These are phyloP conservation scores for Dactylorhiza incarnata DNA, from an alignment of 106 monocot species.

Conservation along the genomic window DNA sequence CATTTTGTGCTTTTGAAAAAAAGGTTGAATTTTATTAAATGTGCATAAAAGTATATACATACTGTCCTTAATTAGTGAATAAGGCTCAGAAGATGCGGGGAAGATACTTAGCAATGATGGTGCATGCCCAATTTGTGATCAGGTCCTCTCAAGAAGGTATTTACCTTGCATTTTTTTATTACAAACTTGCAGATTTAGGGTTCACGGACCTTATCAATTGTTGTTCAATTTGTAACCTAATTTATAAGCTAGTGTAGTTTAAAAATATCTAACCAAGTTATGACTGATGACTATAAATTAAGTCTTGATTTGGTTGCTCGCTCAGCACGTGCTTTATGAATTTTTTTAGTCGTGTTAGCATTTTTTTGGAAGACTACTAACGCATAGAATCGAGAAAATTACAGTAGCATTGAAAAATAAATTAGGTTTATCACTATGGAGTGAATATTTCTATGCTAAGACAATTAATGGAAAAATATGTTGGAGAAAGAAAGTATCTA, in stretches of 20 bases:
- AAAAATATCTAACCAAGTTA: not conserved
- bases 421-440: too few relatives aligned
- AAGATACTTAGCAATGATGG: constrained; percentile 91
- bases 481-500: too few relatives aligned
- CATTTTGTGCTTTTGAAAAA: constrained; percentile 11
- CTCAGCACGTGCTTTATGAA: not conserved
- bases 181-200: not conserved
- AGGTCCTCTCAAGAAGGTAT: constrained; percentile 93
- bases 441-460: too few relatives aligned
- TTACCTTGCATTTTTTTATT: not conserved
- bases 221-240: not conserved
- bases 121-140: constrained; percentile 93
- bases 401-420: too few relatives aligned
- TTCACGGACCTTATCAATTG: not conserved
- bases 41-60: not conserved
- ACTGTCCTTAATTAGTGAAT: constrained; percentile 22
- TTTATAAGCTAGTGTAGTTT: not conserved
- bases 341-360: not conserved
- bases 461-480: too few relatives aligned
- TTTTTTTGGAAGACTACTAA: too few relatives aligned
- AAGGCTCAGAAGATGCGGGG: constrained; percentile 90
- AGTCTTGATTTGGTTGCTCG: not conserved
- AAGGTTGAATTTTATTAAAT: not conserved
- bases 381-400: too few relatives aligned
- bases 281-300: not conserved